Conservation (phyloP, 2,329 filamentous ascomycete species). For the Neofusicoccum cordaticola region DNA sequence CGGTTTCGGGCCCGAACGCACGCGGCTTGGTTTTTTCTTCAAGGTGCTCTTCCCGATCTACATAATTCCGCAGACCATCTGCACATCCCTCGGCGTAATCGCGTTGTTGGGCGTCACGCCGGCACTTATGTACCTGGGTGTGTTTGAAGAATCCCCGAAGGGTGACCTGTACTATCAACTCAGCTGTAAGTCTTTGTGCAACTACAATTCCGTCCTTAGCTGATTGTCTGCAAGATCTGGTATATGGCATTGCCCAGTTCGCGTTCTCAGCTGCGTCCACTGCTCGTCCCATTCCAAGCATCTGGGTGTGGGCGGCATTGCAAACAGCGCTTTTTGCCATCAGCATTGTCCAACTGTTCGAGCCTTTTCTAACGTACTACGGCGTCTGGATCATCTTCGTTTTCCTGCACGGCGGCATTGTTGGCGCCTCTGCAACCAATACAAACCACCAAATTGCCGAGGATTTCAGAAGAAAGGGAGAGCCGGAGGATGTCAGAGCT, state of each 20-base stretch:
- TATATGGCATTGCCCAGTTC: background rate
- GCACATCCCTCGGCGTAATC: background rate
- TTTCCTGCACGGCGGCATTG: background rate
- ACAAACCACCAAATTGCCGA: background rate
- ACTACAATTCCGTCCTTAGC: background rate
- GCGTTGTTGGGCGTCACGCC: background rate
- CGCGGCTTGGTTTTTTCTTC: background rate
- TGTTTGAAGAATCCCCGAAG: background rate
- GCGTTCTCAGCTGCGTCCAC: background rate
- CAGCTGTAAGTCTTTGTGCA: background rate
- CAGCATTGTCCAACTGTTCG: background rate
- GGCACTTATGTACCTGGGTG: background rate
- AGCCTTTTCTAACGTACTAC: background rate
- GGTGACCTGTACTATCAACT: background rate
- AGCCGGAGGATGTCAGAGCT: background rate
- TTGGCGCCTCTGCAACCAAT: background rate
- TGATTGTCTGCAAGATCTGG: background rate
- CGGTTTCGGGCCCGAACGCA: conserved; percentile 1
- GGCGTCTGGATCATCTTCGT: conserved; percentile 2
- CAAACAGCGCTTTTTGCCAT: background rate
- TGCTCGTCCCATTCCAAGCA: background rate
- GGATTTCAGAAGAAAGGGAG: background rate
- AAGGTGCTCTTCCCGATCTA: background rate
- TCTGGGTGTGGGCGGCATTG: background rate
- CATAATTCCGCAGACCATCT: background rate